These are phyloP conservation scores for Scenedesmus sp. DNA, from an alignment of 163 green algal genomes.

Conservation along the genomic window DNA sequence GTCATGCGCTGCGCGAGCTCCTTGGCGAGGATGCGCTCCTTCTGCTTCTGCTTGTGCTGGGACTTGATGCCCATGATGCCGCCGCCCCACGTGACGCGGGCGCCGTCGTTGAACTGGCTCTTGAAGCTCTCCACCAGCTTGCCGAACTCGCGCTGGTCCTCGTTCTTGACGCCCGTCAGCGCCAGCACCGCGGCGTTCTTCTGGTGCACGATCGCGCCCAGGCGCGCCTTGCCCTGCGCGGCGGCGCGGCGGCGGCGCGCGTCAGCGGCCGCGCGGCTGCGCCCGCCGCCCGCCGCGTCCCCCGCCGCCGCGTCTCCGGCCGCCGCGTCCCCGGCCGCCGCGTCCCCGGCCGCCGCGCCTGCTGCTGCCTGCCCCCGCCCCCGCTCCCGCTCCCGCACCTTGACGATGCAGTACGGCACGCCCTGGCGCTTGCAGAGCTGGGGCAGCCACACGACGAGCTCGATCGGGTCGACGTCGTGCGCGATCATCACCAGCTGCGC, in stretches of 20 bases:
- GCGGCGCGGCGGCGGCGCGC: neutral
- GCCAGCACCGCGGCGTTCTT: slow-evolving; percentile 96
- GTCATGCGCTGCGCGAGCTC: slow-evolving; percentile 76
- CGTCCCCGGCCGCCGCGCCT: no score
- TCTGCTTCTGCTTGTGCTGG: slow-evolving; percentile 88
- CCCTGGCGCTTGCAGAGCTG: slow-evolving; percentile 99
- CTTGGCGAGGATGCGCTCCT: slow-evolving; percentile 81
- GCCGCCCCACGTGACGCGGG: slow-evolving; percentile 92
- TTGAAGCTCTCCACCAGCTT: slow-evolving; percentile 96
- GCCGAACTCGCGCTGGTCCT: slow-evolving; percentile 97
- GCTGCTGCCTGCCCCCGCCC: neutral
- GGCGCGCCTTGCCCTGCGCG: slow-evolving; percentile 92
- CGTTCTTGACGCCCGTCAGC: slow-evolving; percentile 95
- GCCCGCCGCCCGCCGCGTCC: neutral
- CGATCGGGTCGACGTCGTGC: slow-evolving; percentile 99
- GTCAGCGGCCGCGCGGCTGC: neutral
- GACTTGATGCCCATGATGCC: slow-evolving; percentile 99
- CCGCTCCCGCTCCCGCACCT: slow-evolving; percentile 78
- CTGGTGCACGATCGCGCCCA: slow-evolving; percentile 98
- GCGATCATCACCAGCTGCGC: slow-evolving; percentile 97
- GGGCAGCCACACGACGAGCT: slow-evolving; percentile 99
- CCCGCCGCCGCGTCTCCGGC: no score
- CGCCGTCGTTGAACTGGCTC: slow-evolving; percentile 85
- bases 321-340: no score
- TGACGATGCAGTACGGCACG: slow-evolving; percentile 99